Conservation (phyloP, 257 asterid species). For the Ehretia macrophylla region DNA sequence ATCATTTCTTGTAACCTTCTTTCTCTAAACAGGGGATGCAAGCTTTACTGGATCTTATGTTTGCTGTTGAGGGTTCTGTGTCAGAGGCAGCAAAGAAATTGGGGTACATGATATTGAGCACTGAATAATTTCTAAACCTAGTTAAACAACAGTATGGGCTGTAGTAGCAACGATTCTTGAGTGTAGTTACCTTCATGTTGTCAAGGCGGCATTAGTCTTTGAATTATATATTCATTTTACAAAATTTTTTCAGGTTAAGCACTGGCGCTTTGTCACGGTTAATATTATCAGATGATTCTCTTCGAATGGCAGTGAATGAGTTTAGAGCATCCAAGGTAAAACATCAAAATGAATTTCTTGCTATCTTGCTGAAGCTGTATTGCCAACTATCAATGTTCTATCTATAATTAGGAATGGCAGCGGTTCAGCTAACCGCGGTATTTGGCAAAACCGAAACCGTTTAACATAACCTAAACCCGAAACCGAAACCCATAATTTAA, state of each 20-base stretch:
- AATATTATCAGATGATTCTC: slow-evolving; percentile 85
- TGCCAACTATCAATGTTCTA: background rate
- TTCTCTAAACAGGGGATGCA: slow-evolving; percentile 72
- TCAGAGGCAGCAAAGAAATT: slow-evolving; percentile 80
- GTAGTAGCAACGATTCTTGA: background rate
- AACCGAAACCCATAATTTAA: too few relatives aligned
- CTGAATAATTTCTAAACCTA: background rate
- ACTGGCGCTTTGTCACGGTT: slow-evolving; percentile 89
- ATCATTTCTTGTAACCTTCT: slow-evolving; percentile 1
- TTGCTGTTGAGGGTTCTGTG: slow-evolving; percentile 83
- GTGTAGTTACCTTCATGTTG: background rate
- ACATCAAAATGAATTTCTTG: background rate
- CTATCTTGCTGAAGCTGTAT: background rate
- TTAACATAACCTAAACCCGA: too few relatives aligned
- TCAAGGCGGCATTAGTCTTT: background rate
- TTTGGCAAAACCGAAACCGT: too few relatives aligned
- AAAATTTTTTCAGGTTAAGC: slow-evolving; percentile 27
- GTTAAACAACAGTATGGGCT: background rate
- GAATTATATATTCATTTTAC: background rate
- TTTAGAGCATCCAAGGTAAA: slow-evolving; percentile 70
- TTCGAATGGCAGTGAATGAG: slow-evolving; percentile 81
- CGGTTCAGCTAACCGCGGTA: too few relatives aligned
- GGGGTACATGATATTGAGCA: slow-evolving; percentile 45
- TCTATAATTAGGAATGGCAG: background rate
- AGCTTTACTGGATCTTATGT: slow-evolving; percentile 80